Evolutionary conservation across 176 grass and related monocot species (phyloP).

Genomic region (Poa annua): DNA sequence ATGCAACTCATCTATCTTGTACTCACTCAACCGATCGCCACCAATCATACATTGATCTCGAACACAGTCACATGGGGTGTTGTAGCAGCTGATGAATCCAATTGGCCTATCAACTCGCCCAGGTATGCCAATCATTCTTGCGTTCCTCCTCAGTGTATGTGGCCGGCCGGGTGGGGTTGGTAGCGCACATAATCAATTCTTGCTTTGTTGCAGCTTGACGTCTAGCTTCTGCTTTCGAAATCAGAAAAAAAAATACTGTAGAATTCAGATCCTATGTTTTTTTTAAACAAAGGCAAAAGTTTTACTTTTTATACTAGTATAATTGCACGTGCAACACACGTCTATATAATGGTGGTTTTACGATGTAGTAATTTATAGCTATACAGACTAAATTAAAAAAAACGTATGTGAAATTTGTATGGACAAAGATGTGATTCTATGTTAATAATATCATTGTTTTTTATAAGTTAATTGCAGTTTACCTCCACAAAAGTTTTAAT

Average conservation of each 20-base stretch:
- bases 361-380: no score
- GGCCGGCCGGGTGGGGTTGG: constrained; percentile 34
- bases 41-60: neutral
- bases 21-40: neutral
- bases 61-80: constrained; percentile 55
- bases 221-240: neutral
- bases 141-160: neutral
- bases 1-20: constrained; percentile 29
- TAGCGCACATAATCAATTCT: constrained; percentile 12
- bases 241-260: neutral
- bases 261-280: no score
- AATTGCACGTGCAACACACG: no score
- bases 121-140: constrained; percentile 42
- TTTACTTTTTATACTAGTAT: no score
- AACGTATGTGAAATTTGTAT: no score
- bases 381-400: no score
- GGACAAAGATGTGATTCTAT: no score
- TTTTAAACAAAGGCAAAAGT: no score
- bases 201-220: constrained; percentile 25
- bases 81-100: constrained; percentile 38
- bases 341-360: no score
- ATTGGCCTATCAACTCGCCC: constrained; percentile 20
- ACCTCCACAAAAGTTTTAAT: no score
- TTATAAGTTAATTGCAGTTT: no score
- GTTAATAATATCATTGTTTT: no score